Conservation (phyloP, 805 yeast species). For the Kuraishia piskuri region DNA sequence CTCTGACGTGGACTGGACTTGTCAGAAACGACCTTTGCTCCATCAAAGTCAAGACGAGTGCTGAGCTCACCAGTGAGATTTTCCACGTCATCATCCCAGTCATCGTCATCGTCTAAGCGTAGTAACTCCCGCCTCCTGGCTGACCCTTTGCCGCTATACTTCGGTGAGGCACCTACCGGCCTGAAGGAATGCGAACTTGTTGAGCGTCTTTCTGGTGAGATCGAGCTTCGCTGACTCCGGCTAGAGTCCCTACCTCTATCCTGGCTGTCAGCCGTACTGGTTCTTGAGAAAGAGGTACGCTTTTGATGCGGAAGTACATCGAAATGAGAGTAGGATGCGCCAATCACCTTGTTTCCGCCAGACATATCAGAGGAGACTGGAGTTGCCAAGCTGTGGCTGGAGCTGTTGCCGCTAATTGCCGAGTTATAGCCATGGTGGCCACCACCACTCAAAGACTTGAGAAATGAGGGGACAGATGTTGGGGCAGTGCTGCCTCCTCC, state of each 20-base stretch:
- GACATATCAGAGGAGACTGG: constrained; percentile 3
- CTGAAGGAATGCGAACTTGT: not conserved
- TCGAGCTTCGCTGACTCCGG: constrained; percentile 2
- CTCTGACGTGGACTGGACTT: not conserved
- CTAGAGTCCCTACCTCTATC: not conserved
- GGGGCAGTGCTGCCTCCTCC: constrained; percentile 7
- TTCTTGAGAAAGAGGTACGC: not conserved
- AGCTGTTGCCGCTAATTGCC: not conserved
- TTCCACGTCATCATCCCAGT: constrained; percentile 76
- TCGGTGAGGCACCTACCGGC: not conserved
- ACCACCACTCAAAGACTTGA: constrained; percentile 13
- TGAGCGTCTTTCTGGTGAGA: constrained; percentile 4
- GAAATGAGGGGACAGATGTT: constrained; percentile 11
- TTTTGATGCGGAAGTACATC: constrained; percentile 20
- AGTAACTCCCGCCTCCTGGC: not conserved
- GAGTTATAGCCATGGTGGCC: constrained; percentile 1
- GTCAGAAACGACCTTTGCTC: not conserved
- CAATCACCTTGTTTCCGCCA: constrained; percentile 29
- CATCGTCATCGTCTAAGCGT: constrained; percentile 72
- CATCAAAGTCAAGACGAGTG: not conserved
- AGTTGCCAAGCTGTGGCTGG: not conserved
- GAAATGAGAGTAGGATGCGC: constrained; percentile 51
- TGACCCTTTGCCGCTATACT: not conserved
- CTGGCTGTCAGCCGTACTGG: not conserved
- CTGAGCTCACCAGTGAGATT: constrained; percentile 12